These are phyloP conservation scores for Hygrophorus russula DNA, from an alignment of 768 basidiomycete genomes.

Conservation along the genomic window DNA sequence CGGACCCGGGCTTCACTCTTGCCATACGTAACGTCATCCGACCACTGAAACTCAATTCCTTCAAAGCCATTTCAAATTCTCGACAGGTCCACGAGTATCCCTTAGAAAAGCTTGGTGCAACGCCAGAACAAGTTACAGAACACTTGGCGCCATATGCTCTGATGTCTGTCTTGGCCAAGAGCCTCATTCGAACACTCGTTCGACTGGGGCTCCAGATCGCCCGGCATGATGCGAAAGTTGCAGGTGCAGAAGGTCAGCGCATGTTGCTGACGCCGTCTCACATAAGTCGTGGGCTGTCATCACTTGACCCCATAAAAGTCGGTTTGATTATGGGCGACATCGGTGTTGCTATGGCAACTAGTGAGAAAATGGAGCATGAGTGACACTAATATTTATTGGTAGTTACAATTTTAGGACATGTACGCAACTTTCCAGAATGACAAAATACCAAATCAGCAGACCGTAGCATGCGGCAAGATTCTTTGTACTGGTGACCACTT, in stretches of 20 bases:
- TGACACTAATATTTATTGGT: too few relatives aligned
- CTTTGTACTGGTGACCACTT: too few relatives aligned
- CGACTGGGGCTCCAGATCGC: constrained; percentile 25
- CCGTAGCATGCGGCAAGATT: too few relatives aligned
- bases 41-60: constrained; percentile 16
- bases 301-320: background rate
- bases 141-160: constrained; percentile 29
- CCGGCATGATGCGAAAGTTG: constrained; percentile 15
- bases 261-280: constrained; percentile 4
- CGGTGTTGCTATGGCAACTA: too few relatives aligned
- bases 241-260: background rate
- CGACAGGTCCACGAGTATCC: constrained; percentile 11
- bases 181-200: constrained; percentile 25
- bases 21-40: constrained; percentile 18
- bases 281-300: constrained; percentile 2
- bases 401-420: too few relatives aligned
- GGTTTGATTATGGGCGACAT: background rate
- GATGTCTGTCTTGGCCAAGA: constrained; percentile 23
- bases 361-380: too few relatives aligned
- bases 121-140: constrained; percentile 18
- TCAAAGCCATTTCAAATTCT: constrained; percentile 5
- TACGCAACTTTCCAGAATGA: too few relatives aligned
- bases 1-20: constrained; percentile 22
- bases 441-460: too few relatives aligned
- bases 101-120: constrained; percentile 18